phyloP scores from a whole-genome alignment of 805 yeast genomes.

The Zygosaccharomyces lentus region DNA sequence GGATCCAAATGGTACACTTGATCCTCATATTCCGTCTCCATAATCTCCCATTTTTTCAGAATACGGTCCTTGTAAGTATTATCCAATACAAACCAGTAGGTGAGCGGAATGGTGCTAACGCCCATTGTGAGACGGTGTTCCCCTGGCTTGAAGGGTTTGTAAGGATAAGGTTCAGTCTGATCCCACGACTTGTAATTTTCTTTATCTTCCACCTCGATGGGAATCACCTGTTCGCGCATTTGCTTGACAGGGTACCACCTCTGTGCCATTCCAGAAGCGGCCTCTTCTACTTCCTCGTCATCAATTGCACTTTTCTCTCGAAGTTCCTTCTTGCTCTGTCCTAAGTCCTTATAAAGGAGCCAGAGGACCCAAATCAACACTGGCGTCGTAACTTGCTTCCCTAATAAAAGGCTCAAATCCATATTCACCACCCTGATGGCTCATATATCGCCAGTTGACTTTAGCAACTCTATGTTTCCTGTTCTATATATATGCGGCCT shows the following conservation, averaged over 20 bases:
- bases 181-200: slow-evolving; percentile 36
- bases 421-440: background rate
- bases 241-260: slow-evolving; percentile 32
- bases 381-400: slow-evolving; percentile 26
- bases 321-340: background rate
- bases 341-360: slow-evolving; percentile 12
- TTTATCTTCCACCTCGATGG: slow-evolving; percentile 9
- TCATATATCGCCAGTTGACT: background rate
- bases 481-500: background rate
- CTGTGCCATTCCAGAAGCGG: background rate
- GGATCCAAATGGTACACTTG: slow-evolving; percentile 20
- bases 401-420: slow-evolving; percentile 12
- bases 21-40: slow-evolving; percentile 16
- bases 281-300: background rate
- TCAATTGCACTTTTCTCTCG: background rate
- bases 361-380: slow-evolving; percentile 19
- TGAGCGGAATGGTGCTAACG: slow-evolving; percentile 43
- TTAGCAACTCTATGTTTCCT: background rate
- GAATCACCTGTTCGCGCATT: slow-evolving; percentile 33
- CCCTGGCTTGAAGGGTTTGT: slow-evolving; percentile 59
- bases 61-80: slow-evolving; percentile 49
- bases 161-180: slow-evolving; percentile 40
- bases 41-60: slow-evolving; percentile 34
- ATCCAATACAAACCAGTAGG: slow-evolving; percentile 60
- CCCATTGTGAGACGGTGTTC: slow-evolving; percentile 63